Evolutionary conservation across 2,329 filamentous ascomycete species (phyloP), one percentile per base, ranked within the genome.

Genomic region (Verticillium nubilum): DNA sequence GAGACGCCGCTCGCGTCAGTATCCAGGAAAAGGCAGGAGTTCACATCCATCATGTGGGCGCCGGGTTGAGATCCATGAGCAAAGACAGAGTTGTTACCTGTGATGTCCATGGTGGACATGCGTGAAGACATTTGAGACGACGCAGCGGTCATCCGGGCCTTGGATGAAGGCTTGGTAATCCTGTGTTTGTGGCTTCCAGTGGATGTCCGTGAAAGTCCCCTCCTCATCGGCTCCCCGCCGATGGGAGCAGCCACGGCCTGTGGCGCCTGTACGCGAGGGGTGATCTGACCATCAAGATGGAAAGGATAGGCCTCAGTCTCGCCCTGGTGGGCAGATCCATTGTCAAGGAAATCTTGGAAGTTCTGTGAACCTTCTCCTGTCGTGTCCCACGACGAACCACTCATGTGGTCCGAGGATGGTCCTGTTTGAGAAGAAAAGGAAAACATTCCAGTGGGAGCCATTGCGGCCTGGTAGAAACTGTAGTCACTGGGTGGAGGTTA

Each of bases 321-420:
- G 78, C 78, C 80, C 67, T 76, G 73, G 65, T 77, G 75, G 65
- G 73, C 73, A 64, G 78, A 79, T 76, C 76, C 78, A 69, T 76
- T 74, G 67, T 81, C 79, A 69, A 78, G 73, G 70, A 78, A 80
- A 65, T 80, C 78, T 72, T 76, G 42, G 72, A 84, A 82, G 80
- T 81, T 83, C 79, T 85, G 83, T 82, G 80, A 68, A 69, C 81
- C 81, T 80, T 86, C 83, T 77, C 75, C 75, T 77, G 80, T 74
- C 70, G 78, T 70, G 67, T 79, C 82, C 83, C 83, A 86, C 69
- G 80, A 75, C 70, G 80, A 77, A 76, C 80, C 77, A 67, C 72
- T 72, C 62, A 83, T 76, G 72, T 82, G 78, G 78, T 83, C 82
- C 70, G 79, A 67, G 72, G 80, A 75, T 77, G 81, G 80, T 81